Evolutionary conservation across 768 basidiomycete genomes (phyloP).

Genomic region (Psilocybe cubensis): DNA sequence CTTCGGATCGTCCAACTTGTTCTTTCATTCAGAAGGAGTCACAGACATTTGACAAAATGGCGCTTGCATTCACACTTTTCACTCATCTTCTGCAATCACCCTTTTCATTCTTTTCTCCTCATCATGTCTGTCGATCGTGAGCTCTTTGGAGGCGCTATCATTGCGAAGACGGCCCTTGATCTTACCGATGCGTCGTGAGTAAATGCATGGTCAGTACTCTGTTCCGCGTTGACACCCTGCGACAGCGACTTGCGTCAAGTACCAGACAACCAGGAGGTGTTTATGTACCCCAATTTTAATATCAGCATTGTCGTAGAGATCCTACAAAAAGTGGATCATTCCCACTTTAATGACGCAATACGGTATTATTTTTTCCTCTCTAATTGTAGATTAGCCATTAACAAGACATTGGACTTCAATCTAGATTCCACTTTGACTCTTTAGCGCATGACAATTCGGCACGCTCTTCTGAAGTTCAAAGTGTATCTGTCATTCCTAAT

Average conservation of each 20-base stretch:
- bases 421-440: constrained; percentile 89
- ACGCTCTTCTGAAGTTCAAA: constrained; percentile 46
- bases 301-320: constrained; percentile 87
- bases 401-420: constrained; percentile 8
- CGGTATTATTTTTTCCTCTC: constrained; percentile 50
- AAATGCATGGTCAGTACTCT: neutral
- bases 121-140: constrained; percentile 35
- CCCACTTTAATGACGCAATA: constrained; percentile 61
- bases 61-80: neutral
- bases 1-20: neutral
- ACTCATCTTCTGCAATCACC: neutral
- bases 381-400: constrained; percentile 1
- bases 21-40: neutral
- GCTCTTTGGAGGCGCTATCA: constrained; percentile 91
- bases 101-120: neutral
- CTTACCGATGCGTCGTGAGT: constrained; percentile 90
- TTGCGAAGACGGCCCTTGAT: constrained; percentile 50
- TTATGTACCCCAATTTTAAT: constrained; percentile 69
- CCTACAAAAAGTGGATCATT: constrained; percentile 68
- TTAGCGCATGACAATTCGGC: constrained; percentile 92
- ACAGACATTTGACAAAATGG: neutral
- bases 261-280: constrained; percentile 95
- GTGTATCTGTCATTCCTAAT: constrained; percentile 40
- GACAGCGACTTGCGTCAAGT: constrained; percentile 71
- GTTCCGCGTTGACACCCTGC: constrained; percentile 2